Evolutionary conservation across 345 rosid genomes (phyloP).

Genomic region (Eucalyptus marginata): DNA sequence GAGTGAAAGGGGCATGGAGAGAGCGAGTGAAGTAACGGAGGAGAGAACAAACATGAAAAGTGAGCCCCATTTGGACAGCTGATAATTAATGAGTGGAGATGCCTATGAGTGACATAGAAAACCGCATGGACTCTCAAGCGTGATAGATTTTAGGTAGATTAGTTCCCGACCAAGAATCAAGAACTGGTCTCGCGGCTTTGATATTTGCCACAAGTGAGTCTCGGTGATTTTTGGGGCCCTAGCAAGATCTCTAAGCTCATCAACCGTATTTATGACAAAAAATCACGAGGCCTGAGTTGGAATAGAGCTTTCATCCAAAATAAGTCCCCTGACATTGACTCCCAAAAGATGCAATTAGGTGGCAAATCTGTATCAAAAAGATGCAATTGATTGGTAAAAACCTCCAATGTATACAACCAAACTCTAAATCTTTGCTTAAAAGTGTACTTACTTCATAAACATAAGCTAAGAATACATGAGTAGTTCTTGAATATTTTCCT

Average conservation of each 20-base stretch:
- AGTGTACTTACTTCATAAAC: background rate
- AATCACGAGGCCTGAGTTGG: background rate
- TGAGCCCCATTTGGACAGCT: too few relatives aligned
- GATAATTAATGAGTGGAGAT: too few relatives aligned
- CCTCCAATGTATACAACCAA: background rate
- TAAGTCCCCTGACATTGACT: background rate
- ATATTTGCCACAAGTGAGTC: background rate
- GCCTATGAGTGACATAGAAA: background rate
- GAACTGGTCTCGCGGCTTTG: background rate
- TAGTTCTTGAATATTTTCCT: background rate
- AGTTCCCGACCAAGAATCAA: background rate
- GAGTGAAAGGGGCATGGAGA: too few relatives aligned
- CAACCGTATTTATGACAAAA: background rate
- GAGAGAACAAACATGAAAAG: too few relatives aligned
- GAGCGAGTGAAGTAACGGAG: too few relatives aligned
- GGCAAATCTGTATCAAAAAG: background rate
- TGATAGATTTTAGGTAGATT: background rate
- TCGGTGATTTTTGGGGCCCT: background rate
- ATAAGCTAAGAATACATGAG: background rate
- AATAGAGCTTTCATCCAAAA: background rate
- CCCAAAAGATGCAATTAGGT: background rate
- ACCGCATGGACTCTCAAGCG: background rate
- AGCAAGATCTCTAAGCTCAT: background rate
- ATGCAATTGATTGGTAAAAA: background rate
- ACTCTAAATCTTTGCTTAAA: background rate